A percentile compares a stretch with the other conserved stretches of the same genome.
Conservation (phyloP, 2,329 filamentous ascomycete genomes). For the Sporothrix euskadiensis region DNA sequence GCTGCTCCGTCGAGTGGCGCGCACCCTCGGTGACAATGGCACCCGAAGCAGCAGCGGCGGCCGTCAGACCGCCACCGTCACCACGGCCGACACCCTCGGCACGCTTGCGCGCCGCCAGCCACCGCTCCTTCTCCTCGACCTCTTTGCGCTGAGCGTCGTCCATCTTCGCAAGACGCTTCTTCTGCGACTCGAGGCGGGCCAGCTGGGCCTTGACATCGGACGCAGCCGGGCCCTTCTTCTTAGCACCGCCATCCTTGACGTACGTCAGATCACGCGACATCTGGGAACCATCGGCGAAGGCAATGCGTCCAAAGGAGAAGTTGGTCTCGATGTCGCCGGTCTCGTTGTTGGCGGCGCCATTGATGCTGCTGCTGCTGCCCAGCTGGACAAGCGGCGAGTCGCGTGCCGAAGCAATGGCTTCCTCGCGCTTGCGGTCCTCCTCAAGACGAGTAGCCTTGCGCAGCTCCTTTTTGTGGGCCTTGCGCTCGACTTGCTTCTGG, state of each 20-base stretch:
- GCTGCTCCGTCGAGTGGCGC: slow-evolving; percentile 51
- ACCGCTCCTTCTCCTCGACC: slow-evolving; percentile 89
- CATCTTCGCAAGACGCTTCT: slow-evolving; percentile 72
- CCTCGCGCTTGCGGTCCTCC: slow-evolving; percentile 67
- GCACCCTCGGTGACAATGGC: slow-evolving; percentile 22
- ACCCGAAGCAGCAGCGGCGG: slow-evolving; percentile 28
- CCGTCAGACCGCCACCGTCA: slow-evolving; percentile 48
- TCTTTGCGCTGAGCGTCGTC: slow-evolving; percentile 80
- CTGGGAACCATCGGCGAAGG: slow-evolving; percentile 81
- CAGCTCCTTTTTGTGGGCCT: slow-evolving; percentile 84
- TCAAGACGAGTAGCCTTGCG: slow-evolving; percentile 76
- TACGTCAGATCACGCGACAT: slow-evolving; percentile 72
- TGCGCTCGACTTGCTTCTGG: slow-evolving; percentile 82
- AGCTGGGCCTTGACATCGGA: slow-evolving; percentile 84
- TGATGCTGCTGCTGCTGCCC: slow-evolving; percentile 47
- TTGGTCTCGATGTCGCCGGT: slow-evolving; percentile 55
- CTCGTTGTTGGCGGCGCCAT: slow-evolving; percentile 47
- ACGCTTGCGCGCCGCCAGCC: slow-evolving; percentile 86
- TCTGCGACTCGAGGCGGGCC: slow-evolving; percentile 82
- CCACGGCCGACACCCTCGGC: slow-evolving; percentile 88
- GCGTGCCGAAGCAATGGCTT: slow-evolving; percentile 59
- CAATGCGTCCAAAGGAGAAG: slow-evolving; percentile 89
- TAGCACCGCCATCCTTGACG: slow-evolving; percentile 48
- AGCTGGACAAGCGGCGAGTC: slow-evolving; percentile 52
- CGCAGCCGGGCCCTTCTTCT: slow-evolving; percentile 68